Evolutionary conservation across 208 protist genomes (phyloP).

Genomic region (Angomonas ambiguus): DNA sequence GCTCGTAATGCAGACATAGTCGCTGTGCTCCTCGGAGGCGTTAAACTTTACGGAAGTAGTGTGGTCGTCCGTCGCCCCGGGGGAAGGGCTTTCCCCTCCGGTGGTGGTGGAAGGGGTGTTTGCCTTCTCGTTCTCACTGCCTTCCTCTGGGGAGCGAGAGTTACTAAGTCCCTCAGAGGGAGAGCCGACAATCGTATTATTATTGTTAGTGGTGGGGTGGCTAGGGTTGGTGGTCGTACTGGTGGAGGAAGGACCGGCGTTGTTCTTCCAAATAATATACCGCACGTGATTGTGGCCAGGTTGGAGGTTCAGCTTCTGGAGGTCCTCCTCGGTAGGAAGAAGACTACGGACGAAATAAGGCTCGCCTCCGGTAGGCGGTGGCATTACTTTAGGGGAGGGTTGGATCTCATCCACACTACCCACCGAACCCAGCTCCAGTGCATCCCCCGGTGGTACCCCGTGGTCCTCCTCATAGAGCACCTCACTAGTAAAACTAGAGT

Average conservation of each 20-base stretch:
- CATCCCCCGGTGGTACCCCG: not conserved
- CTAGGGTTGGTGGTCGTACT: not conserved
- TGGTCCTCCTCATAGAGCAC: conserved; percentile 26
- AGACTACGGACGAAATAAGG: conserved; percentile 62
- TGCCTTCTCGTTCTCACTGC: not conserved
- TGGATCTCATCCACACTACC: conserved; percentile 1
- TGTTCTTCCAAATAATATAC: conserved; percentile 48
- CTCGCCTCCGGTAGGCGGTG: not conserved
- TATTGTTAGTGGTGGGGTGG: not conserved
- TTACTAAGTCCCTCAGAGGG: not conserved
- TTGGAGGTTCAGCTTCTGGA: conserved; percentile 83
- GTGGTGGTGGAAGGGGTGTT: not conserved
- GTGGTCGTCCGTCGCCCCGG: not conserved
- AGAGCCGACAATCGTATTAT: not conserved
- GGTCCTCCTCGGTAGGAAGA: conserved; percentile 86
- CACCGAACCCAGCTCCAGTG: not conserved
- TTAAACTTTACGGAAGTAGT: not conserved
- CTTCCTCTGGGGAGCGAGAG: not conserved
- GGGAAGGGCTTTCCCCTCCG: not conserved
- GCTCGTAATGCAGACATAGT: conserved; percentile 57
- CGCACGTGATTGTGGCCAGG: conserved; percentile 89
- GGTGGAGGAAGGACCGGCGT: not conserved
- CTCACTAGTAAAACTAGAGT: conserved; percentile 30
- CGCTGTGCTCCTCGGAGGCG: not conserved
- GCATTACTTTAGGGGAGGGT: not conserved